Evolutionary conservation across 805 yeast genomes (phyloP), one percentile per base, ranked within the genome.

Genomic region (Spencermartinsiella europaea): DNA sequence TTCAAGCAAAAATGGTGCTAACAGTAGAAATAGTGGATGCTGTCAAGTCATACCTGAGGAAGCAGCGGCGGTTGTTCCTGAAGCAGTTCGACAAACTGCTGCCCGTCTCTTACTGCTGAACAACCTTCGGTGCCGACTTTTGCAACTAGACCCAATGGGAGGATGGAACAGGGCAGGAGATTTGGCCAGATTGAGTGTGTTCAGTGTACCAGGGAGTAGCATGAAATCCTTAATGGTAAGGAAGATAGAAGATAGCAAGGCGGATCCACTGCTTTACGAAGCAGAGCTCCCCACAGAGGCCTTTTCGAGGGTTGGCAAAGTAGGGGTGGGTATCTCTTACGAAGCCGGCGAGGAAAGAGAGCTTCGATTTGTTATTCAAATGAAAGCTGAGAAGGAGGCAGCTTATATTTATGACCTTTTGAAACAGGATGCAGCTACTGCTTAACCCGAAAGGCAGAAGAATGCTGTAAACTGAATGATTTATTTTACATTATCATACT

Each of bases 371-470:
- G 48, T 62, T 55, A 36, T 62, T 25, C 65, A 62, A 50, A 53
- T 62, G 43, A 47, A 57, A 47, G 57, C 54, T 14, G 64, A 54
- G 22, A 57, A 59, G 40, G 63, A 59, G 17, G 57, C 60, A 1
- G 38, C 35, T 21, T 58, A 47, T 48, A 59, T 49, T 36, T 38
- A 27, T 41, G 58, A 48, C 47, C 52, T 43, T 40, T 48, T 48
- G 45, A 16, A 44, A n/a, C 17, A 14, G 10, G 40, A 21, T 16
- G 21, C 15, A 7, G 21, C 17, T 10, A 17, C 12, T 37, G 12
- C 5, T 37, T 34, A 45, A 36, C 19, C 38, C 34, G 33, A 38
- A 20, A 14, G 5, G 37, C 7, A 17, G 20, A 22, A 31, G 31
- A 19, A 15, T 10, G 21, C 31, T n/a, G 25, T 15, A 3, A 21